phyloP scores from a whole-genome alignment of 306 rosid species.

The Quercus bicolor region DNA sequence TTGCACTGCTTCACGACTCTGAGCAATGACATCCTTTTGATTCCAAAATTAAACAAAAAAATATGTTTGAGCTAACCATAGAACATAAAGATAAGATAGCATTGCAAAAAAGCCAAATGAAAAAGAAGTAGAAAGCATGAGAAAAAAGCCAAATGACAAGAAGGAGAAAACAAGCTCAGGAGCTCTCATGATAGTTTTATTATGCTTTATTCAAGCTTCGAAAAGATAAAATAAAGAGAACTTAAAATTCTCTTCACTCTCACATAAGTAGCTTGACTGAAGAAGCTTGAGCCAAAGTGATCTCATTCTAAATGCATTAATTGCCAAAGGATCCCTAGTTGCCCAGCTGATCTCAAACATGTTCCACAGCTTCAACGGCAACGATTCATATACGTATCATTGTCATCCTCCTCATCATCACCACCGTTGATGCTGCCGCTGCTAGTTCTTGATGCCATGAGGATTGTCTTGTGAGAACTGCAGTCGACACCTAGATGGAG shows the following conservation, averaged over 20 bases:
- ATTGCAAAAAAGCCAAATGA: background rate
- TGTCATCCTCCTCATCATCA: conserved; percentile 23
- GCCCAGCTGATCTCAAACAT: conserved; percentile 61
- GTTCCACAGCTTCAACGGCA: conserved; percentile 25
- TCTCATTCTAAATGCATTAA: conserved; percentile 20
- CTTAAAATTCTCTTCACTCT: background rate
- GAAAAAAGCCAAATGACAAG: background rate
- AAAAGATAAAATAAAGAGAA: background rate
- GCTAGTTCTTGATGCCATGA: conserved; percentile 18
- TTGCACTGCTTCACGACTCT: no score
- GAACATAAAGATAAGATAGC: background rate
- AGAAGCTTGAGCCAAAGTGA: background rate
- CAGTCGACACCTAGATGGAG: background rate
- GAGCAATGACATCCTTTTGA: no score
- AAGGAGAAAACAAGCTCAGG: background rate
- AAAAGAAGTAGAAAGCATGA: background rate
- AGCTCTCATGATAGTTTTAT: no score
- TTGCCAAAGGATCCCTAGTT: conserved; percentile 75
- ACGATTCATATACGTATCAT: conserved; percentile 1
- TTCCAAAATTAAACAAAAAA: no score
- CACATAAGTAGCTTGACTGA: background rate
- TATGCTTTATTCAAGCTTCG: background rate
- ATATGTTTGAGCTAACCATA: background rate
- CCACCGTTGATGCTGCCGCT: conserved; percentile 16
- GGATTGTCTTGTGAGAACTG: background rate